Conservation (phyloP, 2,329 filamentous ascomycete genomes). For the Fusarium napiforme region DNA sequence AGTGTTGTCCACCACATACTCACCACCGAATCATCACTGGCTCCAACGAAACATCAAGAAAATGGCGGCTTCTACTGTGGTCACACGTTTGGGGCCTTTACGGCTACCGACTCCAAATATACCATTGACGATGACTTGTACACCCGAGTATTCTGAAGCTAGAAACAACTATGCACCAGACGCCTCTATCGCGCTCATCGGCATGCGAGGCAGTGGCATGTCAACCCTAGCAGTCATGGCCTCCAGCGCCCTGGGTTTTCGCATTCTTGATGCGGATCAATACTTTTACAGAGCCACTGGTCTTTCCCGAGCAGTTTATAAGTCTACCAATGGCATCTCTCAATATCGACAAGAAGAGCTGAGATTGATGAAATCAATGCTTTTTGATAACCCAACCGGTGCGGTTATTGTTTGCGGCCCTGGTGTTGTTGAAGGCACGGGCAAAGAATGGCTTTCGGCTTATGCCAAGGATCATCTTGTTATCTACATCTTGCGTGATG, state of each 20-base stretch:
- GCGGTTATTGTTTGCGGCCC: constrained; percentile 8
- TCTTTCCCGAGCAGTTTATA: background rate
- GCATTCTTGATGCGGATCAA: constrained; percentile 6
- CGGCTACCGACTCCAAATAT: background rate
- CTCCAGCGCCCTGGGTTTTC: background rate
- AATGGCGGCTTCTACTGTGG: fast-evolving
- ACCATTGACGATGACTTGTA: background rate
- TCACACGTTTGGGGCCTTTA: fast-evolving
- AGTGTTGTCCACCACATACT: too few species aligned
- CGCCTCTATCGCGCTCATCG: background rate
- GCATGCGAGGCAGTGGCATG: constrained; percentile 8
- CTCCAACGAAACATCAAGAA: fast-evolving
- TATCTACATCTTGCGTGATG: constrained; percentile 1
- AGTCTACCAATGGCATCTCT: background rate
- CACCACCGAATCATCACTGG: too few species aligned
- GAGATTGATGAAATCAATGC: background rate
- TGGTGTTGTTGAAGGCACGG: constrained; percentile 4
- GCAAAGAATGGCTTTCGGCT: constrained; percentile 4
- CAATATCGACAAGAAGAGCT: constrained; percentile 13
- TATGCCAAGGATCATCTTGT: background rate
- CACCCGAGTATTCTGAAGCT: background rate
- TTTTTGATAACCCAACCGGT: background rate
- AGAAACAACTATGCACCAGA: background rate
- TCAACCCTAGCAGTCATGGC: constrained; percentile 5
- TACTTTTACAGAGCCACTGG: constrained; percentile 2